Percentiles rank a stretch among this genome's conserved stretches.
phyloP scores from a whole-genome alignment of 1,284 basidiomycete species.

The Naganishia sp. region DNA sequence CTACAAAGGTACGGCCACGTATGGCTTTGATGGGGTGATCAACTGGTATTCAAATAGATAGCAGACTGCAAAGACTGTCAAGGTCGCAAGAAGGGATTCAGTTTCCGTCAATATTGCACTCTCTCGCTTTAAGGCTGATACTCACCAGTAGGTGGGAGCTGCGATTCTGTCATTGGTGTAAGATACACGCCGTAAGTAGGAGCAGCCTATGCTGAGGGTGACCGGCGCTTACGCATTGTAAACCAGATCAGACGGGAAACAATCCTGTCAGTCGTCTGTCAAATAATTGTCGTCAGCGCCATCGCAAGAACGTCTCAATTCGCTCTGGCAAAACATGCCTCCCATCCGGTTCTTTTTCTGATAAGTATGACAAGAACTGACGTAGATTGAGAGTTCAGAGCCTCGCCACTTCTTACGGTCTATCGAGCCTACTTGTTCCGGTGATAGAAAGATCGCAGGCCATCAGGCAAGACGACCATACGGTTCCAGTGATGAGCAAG shows the following conservation, averaged over 20 bases:
- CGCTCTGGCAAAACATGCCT: not conserved
- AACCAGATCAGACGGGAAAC: conserved; percentile 16
- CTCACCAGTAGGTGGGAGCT: conserved; percentile 14
- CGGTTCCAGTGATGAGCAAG: conserved; percentile 4
- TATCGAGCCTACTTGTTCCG: not conserved
- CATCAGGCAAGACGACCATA: conserved; percentile 24
- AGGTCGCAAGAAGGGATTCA: not conserved
- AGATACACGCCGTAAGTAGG: too few species aligned
- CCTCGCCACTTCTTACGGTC: not conserved
- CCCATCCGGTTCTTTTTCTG: conserved; percentile 11
- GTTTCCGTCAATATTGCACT: not conserved
- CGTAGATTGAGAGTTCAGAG: not conserved
- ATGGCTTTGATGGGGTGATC: conserved; percentile 14
- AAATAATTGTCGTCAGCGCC: too few species aligned
- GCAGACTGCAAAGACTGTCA: conserved; percentile 10
- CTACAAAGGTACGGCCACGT: conserved; percentile 21
- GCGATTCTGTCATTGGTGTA: conserved; percentile 6
- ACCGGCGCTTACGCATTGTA: conserved; percentile 11
- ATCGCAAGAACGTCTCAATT: not conserved
- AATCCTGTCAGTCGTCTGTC: conserved; percentile 17
- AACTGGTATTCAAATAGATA: conserved; percentile 18
- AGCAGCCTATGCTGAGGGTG: not conserved
- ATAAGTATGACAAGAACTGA: conserved; percentile 8
- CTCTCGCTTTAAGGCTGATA: too few species aligned
- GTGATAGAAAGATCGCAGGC: conserved; percentile 23